Evolutionary conservation across 2,329 filamentous ascomycete species (phyloP).

Genomic region (Penicillium sp.): DNA sequence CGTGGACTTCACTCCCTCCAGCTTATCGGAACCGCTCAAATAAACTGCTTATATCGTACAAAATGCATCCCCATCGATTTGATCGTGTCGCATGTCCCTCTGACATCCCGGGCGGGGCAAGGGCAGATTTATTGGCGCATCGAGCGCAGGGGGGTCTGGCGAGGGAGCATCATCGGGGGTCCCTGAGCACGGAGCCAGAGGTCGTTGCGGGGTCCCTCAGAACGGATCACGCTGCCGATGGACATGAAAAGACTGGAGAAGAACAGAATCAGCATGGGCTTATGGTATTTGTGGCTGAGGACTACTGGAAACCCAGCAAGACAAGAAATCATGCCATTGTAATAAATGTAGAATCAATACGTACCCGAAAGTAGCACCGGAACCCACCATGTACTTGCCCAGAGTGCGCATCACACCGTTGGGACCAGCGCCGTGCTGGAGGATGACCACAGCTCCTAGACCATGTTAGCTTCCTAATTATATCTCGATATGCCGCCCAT

Average conservation of each 20-base stretch:
- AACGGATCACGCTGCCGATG: conserved; percentile 93
- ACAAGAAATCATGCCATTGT: neutral
- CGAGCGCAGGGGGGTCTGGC: conserved; percentile 38
- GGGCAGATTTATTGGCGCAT: conserved; percentile 30
- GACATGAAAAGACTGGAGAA: conserved; percentile 86
- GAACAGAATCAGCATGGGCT: neutral
- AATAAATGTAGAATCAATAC: conserved; percentile 21
- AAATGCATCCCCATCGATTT: conserved; percentile 18
- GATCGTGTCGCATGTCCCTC: conserved; percentile 24
- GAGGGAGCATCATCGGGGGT: conserved; percentile 68
- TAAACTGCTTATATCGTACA: conserved; percentile 34
- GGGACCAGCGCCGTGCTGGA: conserved; percentile 88
- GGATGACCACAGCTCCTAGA: conserved; percentile 85
- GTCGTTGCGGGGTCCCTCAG: conserved; percentile 76
- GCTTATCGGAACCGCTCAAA: conserved; percentile 14
- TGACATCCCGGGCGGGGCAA: conserved; percentile 8
- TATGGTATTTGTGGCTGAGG: neutral
- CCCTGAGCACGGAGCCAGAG: conserved; percentile 74
- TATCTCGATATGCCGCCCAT: neutral
- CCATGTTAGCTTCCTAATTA: conserved; percentile 2
- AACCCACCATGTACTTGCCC: conserved; percentile 95
- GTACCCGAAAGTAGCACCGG: conserved; percentile 93
- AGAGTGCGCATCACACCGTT: conserved; percentile 93
- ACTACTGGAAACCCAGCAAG: neutral
- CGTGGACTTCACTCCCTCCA: neutral